Evolutionary conservation across 257 asterid genomes (phyloP), one percentile per base, ranked within the genome.

Genomic region (Jacaranda copaia): DNA sequence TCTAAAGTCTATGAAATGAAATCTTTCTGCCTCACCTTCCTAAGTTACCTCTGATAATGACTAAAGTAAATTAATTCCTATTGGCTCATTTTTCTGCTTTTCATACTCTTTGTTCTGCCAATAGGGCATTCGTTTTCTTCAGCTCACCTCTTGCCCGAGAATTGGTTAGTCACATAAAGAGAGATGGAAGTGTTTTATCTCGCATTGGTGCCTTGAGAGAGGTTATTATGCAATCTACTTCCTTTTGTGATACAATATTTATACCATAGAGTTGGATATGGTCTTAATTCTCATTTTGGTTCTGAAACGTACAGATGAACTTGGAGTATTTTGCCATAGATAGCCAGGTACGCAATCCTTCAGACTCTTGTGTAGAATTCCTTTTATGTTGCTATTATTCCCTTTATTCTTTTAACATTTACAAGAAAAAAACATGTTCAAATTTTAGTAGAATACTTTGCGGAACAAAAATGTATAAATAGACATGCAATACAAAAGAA

Each of bases 161-260:
- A 80, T 78, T 91, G 85, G 99, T 96, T 78, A 87, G 81, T 82
- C 88, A 89, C 86, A 89, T 96, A 73, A 96, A 90, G 88, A 90
- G 81, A 85, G 93, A 91, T 76, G 85, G 88, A 76, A 89, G 91
- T 87, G 99, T 93, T 78, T 76, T 91, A 82, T 81, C 98, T 77
- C 98, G 99, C 81, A 90, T 96, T 75, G 97, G 99, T 82, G 97
- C 98, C 81, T 85, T 96, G 77, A 91, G 97, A 88, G 99, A 96
- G 97, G 99, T 96, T 79, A 64, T 61, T 57, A 6, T 59, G 16
- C 70, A 25, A 35, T 46, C 74, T 66, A 62, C 53, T 43, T 32
- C 51, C 66, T 57, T 66, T 61, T 65, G 40, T 57, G 16, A 57
- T 70, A 15, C 78, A 49, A 45, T 39, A 72, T 43, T 79, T 85